A percentile compares a stretch with the other conserved stretches of the same genome.
phyloP scores from a whole-genome alignment of 1,284 basidiomycete species.

The Sutorius eximius region DNA sequence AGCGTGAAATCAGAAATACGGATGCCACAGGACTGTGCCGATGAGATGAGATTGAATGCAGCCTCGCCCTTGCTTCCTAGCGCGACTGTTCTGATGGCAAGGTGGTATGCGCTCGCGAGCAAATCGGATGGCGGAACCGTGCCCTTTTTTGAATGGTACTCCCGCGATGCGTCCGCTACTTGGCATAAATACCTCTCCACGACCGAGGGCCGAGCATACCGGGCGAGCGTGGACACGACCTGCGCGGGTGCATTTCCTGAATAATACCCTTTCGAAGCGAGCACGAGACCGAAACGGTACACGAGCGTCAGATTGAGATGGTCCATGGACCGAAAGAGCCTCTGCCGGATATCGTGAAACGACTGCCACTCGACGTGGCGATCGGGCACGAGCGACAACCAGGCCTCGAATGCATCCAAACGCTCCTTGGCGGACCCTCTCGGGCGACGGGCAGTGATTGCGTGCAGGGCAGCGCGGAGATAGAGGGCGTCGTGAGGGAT shows the following conservation, averaged over 20 bases:
- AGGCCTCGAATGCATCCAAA: constrained; percentile 23
- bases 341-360: constrained; percentile 26
- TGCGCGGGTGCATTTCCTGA: constrained; percentile 17
- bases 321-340: constrained; percentile 28
- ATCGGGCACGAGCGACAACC: constrained; percentile 31
- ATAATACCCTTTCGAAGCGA: constrained; percentile 32
- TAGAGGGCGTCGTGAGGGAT: constrained; percentile 27
- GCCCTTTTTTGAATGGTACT: constrained; percentile 6
- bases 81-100: constrained; percentile 25
- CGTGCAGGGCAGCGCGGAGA: constrained; percentile 29
- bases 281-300: constrained; percentile 26
- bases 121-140: constrained; percentile 1
- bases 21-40: constrained; percentile 18
- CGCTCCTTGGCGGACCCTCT: constrained; percentile 12
- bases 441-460: constrained; percentile 13
- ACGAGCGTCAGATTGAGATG: constrained; percentile 30
- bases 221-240: constrained; percentile 25
- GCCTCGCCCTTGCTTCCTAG: constrained; percentile 20
- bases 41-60: constrained; percentile 21
- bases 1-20: constrained; percentile 30
- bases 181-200: constrained; percentile 24
- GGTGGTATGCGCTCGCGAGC: constrained; percentile 18
- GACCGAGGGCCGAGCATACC: constrained; percentile 21
- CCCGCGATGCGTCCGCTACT: constrained; percentile 16
- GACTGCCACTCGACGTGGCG: constrained; percentile 15